Base-by-base conservation (phyloP, 306 rosid species). In the Calophaca sinica region DNA sequence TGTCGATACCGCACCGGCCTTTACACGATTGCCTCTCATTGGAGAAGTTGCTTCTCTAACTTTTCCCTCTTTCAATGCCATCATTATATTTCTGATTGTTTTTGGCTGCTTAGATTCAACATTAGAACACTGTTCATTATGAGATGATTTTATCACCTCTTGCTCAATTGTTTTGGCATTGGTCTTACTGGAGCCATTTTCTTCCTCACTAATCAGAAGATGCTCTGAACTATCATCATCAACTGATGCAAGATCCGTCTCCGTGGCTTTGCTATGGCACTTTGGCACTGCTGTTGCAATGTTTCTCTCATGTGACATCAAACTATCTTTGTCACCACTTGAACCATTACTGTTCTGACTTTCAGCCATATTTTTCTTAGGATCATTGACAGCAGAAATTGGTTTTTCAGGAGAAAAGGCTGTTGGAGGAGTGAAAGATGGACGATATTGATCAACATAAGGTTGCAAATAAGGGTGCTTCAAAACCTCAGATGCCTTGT, bases 401-500 rank as follows among this genome's bases (percentile, higher is more conserved):
- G 88, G 86, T 87, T 90, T 94, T 72, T 82, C 91, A 0, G 88
- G 92, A 54, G 92, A 85, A 81, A 74, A 81, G 26, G 80, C 33
- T 36, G 90, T 54, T 64, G 73, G 88, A 46, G 89, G 87, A 80
- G 69, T 75, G 59, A 96, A 87, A 61, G 92, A 87, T 57, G 90
- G 93, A 57, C 91, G 90, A 64, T 86, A 92, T 61, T 85, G 97
- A 48, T 89, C 92, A 28, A 96, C 92, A 57, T 84, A 96, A 70
- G 98, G 89, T 68, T 90, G 99, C 89, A 96, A 85, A 88, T 96
- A 96, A 11, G 99, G 98, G 62, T 96, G 96, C 87, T 90, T 96
- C 81, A 96, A 84, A 68, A 96, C 80, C 83, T 96, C 98, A 50
- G 98, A 86, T 81, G 99, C 99, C 99, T 96, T 64, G 61, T 67